These are phyloP conservation scores for Leishmania martiniquensis DNA, from an alignment of 208 protist species.

Conservation along the genomic window DNA sequence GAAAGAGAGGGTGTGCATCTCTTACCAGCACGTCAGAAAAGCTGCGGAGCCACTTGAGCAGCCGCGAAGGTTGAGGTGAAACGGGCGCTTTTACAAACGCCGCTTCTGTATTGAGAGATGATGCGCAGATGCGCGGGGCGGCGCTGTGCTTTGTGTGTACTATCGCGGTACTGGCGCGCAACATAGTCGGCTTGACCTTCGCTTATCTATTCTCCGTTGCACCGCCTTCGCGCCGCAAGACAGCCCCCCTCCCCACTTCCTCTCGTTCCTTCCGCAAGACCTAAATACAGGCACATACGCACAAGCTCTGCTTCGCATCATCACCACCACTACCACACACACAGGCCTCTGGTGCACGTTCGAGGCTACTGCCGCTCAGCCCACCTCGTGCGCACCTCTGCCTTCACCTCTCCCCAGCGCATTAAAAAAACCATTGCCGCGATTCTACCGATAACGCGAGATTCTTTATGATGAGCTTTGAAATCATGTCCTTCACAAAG, in stretches of 20 bases:
- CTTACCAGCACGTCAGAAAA: neutral
- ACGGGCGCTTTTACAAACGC: neutral
- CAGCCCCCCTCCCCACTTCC: neutral
- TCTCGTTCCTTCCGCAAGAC: neutral
- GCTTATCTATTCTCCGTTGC: neutral
- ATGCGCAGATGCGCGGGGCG: neutral
- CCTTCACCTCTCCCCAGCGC: neutral
- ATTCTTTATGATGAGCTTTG: neutral
- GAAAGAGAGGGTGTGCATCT: neutral
- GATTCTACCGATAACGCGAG: neutral
- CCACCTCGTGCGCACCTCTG: neutral
- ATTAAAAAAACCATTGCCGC: neutral
- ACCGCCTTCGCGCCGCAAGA: too few relatives aligned
- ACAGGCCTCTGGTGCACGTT: neutral
- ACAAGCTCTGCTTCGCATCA: neutral
- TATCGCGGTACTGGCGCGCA: too few relatives aligned
- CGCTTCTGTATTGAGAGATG: neutral
- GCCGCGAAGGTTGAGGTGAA: neutral
- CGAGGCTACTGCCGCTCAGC: too few relatives aligned
- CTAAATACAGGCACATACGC: neutral
- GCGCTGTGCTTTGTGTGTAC: neutral
- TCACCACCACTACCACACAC: neutral
- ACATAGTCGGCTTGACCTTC: neutral
- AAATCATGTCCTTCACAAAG: conserved; percentile 26
- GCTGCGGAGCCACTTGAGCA: too few relatives aligned